Base-by-base conservation (phyloP, 2,329 filamentous ascomycete species). In the Pseudogymnoascus verrucosus region DNA sequence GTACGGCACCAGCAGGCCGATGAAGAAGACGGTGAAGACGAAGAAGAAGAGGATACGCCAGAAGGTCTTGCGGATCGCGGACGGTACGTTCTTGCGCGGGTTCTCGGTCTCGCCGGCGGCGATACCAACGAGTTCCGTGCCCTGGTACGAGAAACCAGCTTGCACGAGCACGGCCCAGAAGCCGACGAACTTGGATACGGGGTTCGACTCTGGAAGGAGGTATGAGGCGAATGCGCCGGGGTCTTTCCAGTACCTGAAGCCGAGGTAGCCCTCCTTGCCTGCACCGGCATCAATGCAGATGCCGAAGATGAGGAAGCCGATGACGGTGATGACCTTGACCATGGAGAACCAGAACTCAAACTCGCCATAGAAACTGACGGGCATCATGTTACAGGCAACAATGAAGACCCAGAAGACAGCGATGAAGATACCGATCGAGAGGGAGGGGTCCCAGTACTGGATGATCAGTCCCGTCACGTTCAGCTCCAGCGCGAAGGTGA, bases 281-380 rank as follows among this genome's bases (percentile, higher is more conserved):
- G 80, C 88, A 54, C 89, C 89, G 2, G 87, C 88, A 71, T 90
- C 87, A 76, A 92, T 82, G 74, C 87, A 89, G 69, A 91, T 88
- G 67, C 82, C 85, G 69, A 92, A 90, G 71, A 93, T 86, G 78
- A 90, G 82, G 77, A 92, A 90, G 44, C 89, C 89, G 47, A 90
- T 62, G 40, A 92, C 84, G 28, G 89, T 90, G 60, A 91, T 69
- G 63, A 93, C 88, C 75, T 93, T 93, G 78, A 93, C 85, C 64
- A 80, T 84, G 5, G 88, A 86, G 69, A 93, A 86, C 83, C 87
- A 91, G 76, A 92, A 90, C 73, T 93, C 90, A 28, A 90, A 78
- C 71, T 93, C 88, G 40, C 89, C 90, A 68, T 90, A 93, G 68
- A 85, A 85, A 61, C 83, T 82, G 51, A 93, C 84, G 1, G 89